These are phyloP conservation scores for Lenwebbia sp. DNA, from an alignment of 345 rosid species.

Conservation along the genomic window DNA sequence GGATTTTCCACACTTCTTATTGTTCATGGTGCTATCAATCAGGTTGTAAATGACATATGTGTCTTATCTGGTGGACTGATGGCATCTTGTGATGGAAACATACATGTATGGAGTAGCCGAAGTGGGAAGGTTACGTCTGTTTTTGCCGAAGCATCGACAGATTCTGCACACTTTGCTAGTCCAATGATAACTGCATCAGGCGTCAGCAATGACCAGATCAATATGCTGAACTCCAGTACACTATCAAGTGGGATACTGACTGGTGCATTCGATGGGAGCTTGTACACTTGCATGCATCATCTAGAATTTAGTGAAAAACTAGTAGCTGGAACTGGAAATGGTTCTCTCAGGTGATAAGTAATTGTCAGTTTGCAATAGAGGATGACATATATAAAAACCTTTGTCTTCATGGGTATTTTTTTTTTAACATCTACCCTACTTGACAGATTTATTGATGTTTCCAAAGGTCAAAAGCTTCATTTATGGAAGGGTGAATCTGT, in stretches of 20 bases:
- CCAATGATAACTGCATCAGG: conserved; percentile 31
- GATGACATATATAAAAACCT: neutral
- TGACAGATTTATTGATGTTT: conserved; percentile 62
- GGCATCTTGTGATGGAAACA: conserved; percentile 93
- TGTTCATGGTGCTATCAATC: neutral
- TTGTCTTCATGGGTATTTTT: neutral
- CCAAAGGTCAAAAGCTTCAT: conserved; percentile 72
- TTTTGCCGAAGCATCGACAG: conserved; percentile 55
- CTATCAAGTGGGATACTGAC: conserved; percentile 61
- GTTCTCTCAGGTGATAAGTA: conserved; percentile 63
- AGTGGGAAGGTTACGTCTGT: conserved; percentile 66
- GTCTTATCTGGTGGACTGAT: conserved; percentile 66
- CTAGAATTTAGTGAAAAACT: conserved; percentile 54
- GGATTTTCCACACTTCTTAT: neutral
- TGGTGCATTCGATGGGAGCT: conserved; percentile 61
- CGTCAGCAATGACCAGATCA: conserved; percentile 32
- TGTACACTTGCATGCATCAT: conserved; percentile 83
- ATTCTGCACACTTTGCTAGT: conserved; percentile 37
- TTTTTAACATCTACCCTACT: neutral
- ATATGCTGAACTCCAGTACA: conserved; percentile 42
- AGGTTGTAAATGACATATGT: conserved; percentile 88
- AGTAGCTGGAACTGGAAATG: conserved; percentile 76
- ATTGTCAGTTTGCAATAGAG: neutral
- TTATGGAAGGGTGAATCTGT: conserved; percentile 66
- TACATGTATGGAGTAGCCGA: conserved; percentile 87